Evolutionary conservation across 306 rosid genomes (phyloP), one percentile per base, ranked within the genome.

Genomic region (Cucurbita maxima): DNA sequence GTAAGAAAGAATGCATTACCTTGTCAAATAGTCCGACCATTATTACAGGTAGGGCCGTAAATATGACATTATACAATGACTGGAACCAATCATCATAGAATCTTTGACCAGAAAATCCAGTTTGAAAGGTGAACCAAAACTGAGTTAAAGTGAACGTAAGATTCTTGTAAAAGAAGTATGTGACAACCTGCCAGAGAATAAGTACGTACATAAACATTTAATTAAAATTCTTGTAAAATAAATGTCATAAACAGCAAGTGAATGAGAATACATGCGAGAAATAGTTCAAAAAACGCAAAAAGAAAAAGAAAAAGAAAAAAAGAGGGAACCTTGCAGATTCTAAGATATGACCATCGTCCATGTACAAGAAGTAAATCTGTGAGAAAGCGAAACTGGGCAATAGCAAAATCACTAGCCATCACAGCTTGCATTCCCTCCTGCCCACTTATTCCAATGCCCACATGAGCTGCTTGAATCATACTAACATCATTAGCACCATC

Each of bases 401-500:
- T 89, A 54, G 98, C 97, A 80, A 94, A 94, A 85, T 94, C 98
- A 79, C 98, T 94, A 54, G 98, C 98, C 98, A 94, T 94, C 81
- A 94, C 98, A 73, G 98, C 98, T 79, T 94, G 98, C 98, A 94
- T 94, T 67, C 98, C 98, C 78, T 94, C 98, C 86, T 87, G 76
- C 72, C 98, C 98, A 83, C 97, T 90, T 79, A 94, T 90, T 66
- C 98, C 98, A 82, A 94, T 76, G 43, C 98, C 98, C 82, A 94
- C 96, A 79, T 94, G 98, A 82, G 98, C 96, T 77, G 98, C 98
- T 87, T 93, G 97, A 85, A 93, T 93, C 98, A 93, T 93, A 85
- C 98, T 93, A 64, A 93, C 98, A 83, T 93, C 98, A 83, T 93
- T 93, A 76, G 98, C 98, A 82, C 98, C 98, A 81, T 93, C 98